A percentile compares a stretch with the other conserved stretches of the same genome.
These are phyloP conservation scores for Arxiozyma slooffiae DNA, from an alignment of 1,139 yeast species.

Conservation along the genomic window DNA sequence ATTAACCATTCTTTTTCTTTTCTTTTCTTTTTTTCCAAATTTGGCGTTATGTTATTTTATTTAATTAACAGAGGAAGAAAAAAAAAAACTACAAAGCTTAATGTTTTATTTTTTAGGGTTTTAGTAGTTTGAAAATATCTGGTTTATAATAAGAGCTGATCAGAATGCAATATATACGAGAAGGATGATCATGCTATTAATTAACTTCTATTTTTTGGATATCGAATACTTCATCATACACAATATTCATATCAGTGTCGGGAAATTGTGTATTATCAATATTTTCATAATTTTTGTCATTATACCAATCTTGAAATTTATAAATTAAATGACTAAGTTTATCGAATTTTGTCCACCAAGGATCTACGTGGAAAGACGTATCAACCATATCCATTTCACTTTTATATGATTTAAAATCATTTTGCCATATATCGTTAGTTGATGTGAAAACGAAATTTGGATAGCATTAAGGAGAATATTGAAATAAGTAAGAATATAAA, in stretches of 20 bases:
- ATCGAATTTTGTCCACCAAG: not conserved
- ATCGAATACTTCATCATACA: constrained; percentile 1
- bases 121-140: not conserved
- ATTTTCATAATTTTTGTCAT: not conserved
- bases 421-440: not conserved
- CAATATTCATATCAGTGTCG: not conserved
- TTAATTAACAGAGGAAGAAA: not conserved
- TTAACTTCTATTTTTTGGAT: too few relatives aligned
- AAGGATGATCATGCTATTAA: too few relatives aligned
- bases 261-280: not conserved
- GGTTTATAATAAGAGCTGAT: not conserved
- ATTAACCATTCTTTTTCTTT: too few relatives aligned
- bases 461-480: not conserved
- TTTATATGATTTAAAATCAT: too few relatives aligned
- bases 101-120: not conserved
- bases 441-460: not conserved
- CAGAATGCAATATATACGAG: not conserved
- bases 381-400: not conserved
- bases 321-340: not conserved
- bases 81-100: too few relatives aligned
- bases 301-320: constrained; percentile 1
- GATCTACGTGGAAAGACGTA: not conserved
- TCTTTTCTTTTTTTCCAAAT: too few relatives aligned
- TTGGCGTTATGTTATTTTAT: not conserved
- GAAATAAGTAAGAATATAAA: not conserved